Base-by-base conservation (phyloP, 495 filamentous ascomycete genomes). In the Daldinia caldariorum region DNA sequence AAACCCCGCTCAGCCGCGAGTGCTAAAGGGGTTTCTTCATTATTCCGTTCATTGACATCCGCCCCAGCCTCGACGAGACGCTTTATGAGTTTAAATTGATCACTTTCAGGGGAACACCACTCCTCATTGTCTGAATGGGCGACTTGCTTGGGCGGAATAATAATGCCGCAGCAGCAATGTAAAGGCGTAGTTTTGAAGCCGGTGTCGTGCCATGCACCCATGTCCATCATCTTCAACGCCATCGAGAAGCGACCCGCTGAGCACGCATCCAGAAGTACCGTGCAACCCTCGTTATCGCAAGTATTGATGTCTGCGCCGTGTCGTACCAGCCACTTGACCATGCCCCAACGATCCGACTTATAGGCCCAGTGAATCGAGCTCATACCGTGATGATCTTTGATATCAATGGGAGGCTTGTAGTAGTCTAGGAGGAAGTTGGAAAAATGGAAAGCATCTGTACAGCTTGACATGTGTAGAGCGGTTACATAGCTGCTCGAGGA, bases 321-420 rank as follows among this genome's bases (percentile, higher is more conserved):
- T 13, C 35, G n/a, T 26, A 60, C 32, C 22, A 66, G 37, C 39
- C 34, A 60, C 9, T 37, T 34, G 29, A 66, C 14, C 47, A 43
- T 55, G 20, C 43, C 39, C 63, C 55, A 60, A 16, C 31, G 34
- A 38, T 32, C 16, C 8, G 34, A 14, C 37, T 26, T 39, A 12
- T 43, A 60, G 8, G 63, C 63, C 63, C 63, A 66, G 35, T 32
- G n/a, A n/a, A 66, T 34, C 29, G 55, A 45, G 35, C 26, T 66
- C 55, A 60, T 38, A 32, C 63, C 63, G 4, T 49, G 5, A 16
- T 37, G 37, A 31, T 66, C 63, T 47, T 35, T n/a, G 9, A 66
- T 66, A 26, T 66, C 55, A 26, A 66, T 66, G 4, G 22, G 16
- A 14, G 47, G 47, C 0, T 22, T 45, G 37, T 54, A 66, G 32